phyloP scores from a whole-genome alignment of 1,139 yeast species.

The Kluyveromyces sp. region DNA sequence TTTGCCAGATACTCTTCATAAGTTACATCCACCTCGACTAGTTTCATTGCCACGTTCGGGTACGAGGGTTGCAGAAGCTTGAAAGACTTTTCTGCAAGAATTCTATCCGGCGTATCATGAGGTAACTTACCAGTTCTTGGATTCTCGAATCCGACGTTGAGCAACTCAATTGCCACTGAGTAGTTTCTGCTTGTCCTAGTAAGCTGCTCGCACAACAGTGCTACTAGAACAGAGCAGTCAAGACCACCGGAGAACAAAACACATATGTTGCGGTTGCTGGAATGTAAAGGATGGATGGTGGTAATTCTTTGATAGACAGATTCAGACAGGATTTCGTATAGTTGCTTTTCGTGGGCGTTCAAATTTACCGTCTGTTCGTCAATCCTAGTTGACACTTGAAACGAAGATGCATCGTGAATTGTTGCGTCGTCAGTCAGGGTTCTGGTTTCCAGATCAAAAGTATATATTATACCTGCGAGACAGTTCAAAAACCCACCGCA shows the following conservation, averaged over 20 bases:
- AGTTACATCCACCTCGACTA: constrained; percentile 64
- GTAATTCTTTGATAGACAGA: constrained; percentile 48
- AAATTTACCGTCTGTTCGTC: constrained; percentile 16
- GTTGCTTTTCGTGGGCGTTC: constrained; percentile 14
- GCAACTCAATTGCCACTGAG: constrained; percentile 48
- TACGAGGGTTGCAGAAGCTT: constrained; percentile 39
- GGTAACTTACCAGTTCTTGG: constrained; percentile 67
- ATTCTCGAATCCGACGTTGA: constrained; percentile 92
- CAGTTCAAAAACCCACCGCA: constrained; percentile 44
- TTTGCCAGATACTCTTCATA: constrained; percentile 56
- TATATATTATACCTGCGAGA: constrained; percentile 42
- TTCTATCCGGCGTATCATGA: constrained; percentile 72
- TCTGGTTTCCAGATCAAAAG: constrained; percentile 31
- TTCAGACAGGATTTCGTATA: constrained; percentile 30
- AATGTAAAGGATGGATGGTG: constrained; percentile 52
- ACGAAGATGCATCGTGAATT: constrained; percentile 18
- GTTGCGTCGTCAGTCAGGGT: constrained; percentile 14
- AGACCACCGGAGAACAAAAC: constrained; percentile 89
- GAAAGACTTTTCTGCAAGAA: constrained; percentile 61
- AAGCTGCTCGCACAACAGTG: constrained; percentile 29
- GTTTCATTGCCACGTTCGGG: constrained; percentile 37
- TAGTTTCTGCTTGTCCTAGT: constrained; percentile 4
- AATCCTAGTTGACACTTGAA: constrained; percentile 9
- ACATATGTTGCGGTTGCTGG: constrained; percentile 40
- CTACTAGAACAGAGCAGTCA: constrained; percentile 79